Evolutionary conservation across 371 early-diverging fungal genomes (phyloP).

Genomic region (Thermomucor indicae-seudaticae): DNA sequence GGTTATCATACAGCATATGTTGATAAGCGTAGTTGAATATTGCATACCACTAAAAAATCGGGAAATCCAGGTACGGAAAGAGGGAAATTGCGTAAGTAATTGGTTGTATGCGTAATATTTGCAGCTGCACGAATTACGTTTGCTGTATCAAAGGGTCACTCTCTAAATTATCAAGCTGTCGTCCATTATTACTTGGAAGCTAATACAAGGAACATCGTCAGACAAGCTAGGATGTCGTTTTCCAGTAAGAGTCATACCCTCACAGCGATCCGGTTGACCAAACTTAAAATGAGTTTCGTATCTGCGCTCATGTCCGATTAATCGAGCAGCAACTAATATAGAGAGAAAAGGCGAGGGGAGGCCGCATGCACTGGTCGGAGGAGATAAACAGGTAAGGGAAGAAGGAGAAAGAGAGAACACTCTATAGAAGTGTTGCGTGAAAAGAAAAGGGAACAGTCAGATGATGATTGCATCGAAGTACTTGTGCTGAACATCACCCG

Average conservation of each 20-base stretch:
- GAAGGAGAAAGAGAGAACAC: slow-evolving; percentile 1
- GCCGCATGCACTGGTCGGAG: neutral
- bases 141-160: slow-evolving; percentile 65
- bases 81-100: too few species aligned
- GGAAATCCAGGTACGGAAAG: too few species aligned
- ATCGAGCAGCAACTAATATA: neutral
- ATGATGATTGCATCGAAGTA: too few species aligned
- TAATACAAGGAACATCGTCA: slow-evolving; percentile 15
- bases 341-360: neutral
- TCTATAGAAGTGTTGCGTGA: neutral
- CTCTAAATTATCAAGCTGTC: slow-evolving; percentile 53
- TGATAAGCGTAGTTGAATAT: too few species aligned
- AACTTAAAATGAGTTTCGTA: slow-evolving; percentile 43
- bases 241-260: slow-evolving; percentile 25
- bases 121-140: slow-evolving; percentile 27
- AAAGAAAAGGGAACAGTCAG: too few species aligned
- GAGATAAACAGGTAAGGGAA: slow-evolving; percentile 1
- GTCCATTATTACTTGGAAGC: slow-evolving; percentile 60
- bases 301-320: slow-evolving; percentile 32
- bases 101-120: too few species aligned
- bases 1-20: too few species aligned
- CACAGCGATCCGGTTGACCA: slow-evolving; percentile 49
- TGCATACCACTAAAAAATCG: too few species aligned
- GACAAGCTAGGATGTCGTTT: neutral
- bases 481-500: too few species aligned